phyloP scores from a whole-genome alignment of 176 grass and related monocot genomes.

The Triticum monococcum region DNA sequence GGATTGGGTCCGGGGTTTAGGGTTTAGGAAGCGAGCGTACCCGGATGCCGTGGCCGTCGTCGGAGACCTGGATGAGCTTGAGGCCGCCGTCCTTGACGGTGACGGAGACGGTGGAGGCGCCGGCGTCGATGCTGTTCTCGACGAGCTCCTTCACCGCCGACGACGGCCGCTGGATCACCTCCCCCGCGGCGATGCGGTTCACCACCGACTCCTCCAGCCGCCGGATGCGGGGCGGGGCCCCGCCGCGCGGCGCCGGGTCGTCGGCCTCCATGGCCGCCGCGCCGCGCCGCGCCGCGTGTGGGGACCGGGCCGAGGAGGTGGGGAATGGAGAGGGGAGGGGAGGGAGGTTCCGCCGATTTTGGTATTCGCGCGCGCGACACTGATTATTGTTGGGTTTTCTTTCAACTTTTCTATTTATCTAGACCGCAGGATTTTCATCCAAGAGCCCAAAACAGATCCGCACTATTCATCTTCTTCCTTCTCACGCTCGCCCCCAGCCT shows the following conservation, averaged over 20 bases:
- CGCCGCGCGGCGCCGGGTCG: constrained; percentile 8
- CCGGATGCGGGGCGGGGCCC: constrained; percentile 39
- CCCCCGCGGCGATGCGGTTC: constrained; percentile 84
- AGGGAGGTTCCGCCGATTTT: not conserved
- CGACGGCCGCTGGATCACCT: constrained; percentile 82
- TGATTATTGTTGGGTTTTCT: too few relatives aligned
- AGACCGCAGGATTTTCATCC: too few relatives aligned
- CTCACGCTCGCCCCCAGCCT: too few relatives aligned
- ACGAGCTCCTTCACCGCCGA: constrained; percentile 87
- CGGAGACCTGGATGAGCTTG: constrained; percentile 90
- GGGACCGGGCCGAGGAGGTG: not conserved
- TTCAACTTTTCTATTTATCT: too few relatives aligned
- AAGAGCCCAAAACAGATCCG: too few relatives aligned
- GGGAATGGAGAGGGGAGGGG: not conserved
- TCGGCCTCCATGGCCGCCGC: constrained; percentile 33
- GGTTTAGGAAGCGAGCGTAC: constrained; percentile 23
- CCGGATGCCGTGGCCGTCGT: constrained; percentile 80
- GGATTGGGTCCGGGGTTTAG: not conserved
- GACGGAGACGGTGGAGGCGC: constrained; percentile 39
- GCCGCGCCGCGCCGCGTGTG: not conserved
- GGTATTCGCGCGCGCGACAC: too few relatives aligned
- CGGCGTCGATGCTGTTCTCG: too few relatives aligned
- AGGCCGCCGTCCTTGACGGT: constrained; percentile 80
- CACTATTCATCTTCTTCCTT: too few relatives aligned
- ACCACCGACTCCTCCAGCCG: constrained; percentile 82